phyloP scores from a whole-genome alignment of 2,329 filamentous ascomycete genomes.

The Fusarium cyanostomum region DNA sequence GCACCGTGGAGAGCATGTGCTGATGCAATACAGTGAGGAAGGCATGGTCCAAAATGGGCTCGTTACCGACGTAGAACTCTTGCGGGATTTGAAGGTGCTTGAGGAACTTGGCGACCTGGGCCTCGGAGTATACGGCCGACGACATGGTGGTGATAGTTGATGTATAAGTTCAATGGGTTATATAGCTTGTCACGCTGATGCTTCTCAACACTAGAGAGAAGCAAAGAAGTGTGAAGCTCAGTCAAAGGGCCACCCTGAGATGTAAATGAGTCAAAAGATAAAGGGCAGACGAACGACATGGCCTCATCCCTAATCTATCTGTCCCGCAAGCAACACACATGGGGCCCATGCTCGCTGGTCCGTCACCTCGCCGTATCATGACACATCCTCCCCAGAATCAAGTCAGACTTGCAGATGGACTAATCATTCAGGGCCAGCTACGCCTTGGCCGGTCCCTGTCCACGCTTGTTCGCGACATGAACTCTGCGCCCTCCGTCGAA shows the following conservation, averaged over 20 bases:
- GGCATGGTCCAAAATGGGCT: constrained; percentile 41
- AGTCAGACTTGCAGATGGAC: constrained; percentile 20
- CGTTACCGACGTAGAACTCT: constrained; percentile 41
- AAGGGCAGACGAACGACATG: constrained; percentile 12
- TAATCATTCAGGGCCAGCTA: constrained; percentile 12
- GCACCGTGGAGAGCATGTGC: constrained; percentile 60
- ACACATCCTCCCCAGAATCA: constrained; percentile 22
- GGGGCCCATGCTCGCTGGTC: constrained; percentile 13
- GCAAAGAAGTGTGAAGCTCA: constrained; percentile 1
- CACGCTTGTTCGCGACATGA: background rate
- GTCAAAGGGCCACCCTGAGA: constrained; percentile 8
- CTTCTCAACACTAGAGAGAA: constrained; percentile 4
- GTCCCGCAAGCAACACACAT: constrained; percentile 25
- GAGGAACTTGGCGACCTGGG: constrained; percentile 45
- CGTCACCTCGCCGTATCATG: constrained; percentile 25
- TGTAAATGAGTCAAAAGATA: constrained; percentile 19
- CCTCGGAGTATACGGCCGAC: constrained; percentile 41
- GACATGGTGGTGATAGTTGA: constrained; percentile 34
- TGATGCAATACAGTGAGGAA: constrained; percentile 53
- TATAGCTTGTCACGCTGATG: background rate
- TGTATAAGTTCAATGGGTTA: background rate
- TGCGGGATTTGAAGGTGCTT: constrained; percentile 40
- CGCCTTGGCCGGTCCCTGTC: background rate
- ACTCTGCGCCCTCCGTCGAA: background rate
- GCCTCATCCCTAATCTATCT: constrained; percentile 20